Evolutionary conservation across 2,329 filamentous ascomycete species (phyloP), one percentile per base, ranked within the genome.

Genomic region (Zopfia rhizophila): DNA sequence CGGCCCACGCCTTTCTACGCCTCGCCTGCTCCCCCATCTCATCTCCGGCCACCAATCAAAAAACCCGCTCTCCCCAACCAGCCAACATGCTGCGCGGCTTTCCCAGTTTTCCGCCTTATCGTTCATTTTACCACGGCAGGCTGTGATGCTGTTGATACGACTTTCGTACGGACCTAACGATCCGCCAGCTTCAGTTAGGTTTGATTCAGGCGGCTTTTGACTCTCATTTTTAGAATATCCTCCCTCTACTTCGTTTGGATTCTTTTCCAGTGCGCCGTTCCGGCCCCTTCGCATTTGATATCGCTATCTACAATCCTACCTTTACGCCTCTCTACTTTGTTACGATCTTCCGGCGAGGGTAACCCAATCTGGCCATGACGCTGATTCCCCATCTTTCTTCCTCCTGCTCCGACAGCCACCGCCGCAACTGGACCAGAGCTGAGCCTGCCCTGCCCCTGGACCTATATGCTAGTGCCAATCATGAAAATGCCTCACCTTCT

Each of bases 351-450:
- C 23, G 23, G 23, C 36, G 23, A 28, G 10, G 36, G 21, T 39
- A 39, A 28, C 36, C 17, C 21, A 23, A 38, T 23, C 21, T 22
- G 12, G 21, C 35, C 35, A 38, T 23, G 35, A 38, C 21, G 21
- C 35, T 38, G 21, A 38, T 38, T 38, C 35, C 35, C 14, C 21
- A 38, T 23, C 35, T 38, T 38, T 38, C 35, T 27, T 38, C 21
- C 10, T 27, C 21, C 17, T 38, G 22, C 35, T 38, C 35, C 18
- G 21, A 38, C 35, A 38, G 35, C 35, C 21, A 38, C 35, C 21
- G 35, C 21, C 21, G 35, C 35, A 38, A 38, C 11, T 16, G 10
- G 35, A 38, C 35, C 12, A 38, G 35, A 38, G 21, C 35, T 38
- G 35, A 38, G 35, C 21, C 35, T 38, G 17, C 35, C 35, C 35